Percentiles rank a stretch among this genome's conserved stretches.
These are phyloP conservation scores for Ascoidea rubescens DNA, from an alignment of 805 yeast species.

Conservation along the genomic window DNA sequence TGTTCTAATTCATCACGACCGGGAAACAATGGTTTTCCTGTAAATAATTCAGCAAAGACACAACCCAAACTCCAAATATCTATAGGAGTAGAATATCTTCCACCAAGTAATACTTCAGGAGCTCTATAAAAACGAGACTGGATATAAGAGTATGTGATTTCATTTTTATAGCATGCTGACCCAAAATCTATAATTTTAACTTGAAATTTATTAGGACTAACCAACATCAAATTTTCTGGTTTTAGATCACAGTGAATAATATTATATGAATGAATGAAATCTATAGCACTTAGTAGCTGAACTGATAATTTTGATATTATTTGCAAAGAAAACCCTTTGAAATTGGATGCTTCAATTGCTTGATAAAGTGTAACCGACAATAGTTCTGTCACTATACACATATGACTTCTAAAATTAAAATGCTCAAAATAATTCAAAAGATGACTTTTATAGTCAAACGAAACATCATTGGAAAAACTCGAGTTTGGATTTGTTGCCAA, in stretches of 20 bases:
- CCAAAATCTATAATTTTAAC: conserved; percentile 79
- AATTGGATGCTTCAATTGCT: conserved; percentile 32
- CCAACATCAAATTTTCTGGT: conserved; percentile 69
- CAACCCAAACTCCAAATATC: conserved; percentile 92
- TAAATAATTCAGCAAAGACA: conserved; percentile 76
- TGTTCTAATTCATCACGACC: conserved; percentile 77
- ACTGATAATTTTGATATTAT: conserved; percentile 30
- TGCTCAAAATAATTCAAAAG: conserved; percentile 50
- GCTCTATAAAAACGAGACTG: conserved; percentile 75
- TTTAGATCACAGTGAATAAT: conserved; percentile 78
- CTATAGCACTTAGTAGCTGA: conserved; percentile 46
- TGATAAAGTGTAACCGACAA: conserved; percentile 57
- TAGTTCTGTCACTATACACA: conserved; percentile 69
- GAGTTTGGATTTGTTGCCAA: too few species aligned
- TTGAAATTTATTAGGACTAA: conserved; percentile 25
- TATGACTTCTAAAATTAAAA: conserved; percentile 68
- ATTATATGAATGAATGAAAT: conserved; percentile 38
- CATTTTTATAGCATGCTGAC: conserved; percentile 42
- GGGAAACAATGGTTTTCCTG: conserved; percentile 76
- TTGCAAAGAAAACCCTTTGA: conserved; percentile 31
- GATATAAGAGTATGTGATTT: conserved; percentile 68
- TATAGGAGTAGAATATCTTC: conserved; percentile 62
- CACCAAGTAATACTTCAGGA: conserved; percentile 63
- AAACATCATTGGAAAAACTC: too few species aligned
- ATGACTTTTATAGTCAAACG: conserved; percentile 18